Conservation (phyloP, 805 yeast genomes). For the Wickerhamiella cacticola region DNA sequence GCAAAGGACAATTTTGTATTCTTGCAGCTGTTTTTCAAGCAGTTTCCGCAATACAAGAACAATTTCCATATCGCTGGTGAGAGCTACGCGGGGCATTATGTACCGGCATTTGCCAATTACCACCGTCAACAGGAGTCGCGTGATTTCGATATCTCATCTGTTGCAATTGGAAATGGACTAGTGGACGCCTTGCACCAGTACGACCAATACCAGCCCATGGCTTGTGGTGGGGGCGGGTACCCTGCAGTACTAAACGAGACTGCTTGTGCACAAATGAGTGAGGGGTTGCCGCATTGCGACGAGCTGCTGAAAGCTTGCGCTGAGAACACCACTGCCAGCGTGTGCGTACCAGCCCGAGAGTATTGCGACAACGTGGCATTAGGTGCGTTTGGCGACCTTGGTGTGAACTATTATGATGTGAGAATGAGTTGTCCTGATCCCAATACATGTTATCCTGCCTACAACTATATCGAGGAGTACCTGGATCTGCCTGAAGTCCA, state of each 20-base stretch:
- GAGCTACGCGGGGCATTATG: conserved; percentile 82
- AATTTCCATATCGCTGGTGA: conserved; percentile 84
- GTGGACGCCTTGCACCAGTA: conserved; percentile 77
- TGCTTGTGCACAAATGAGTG: conserved; percentile 58
- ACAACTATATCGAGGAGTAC: conserved; percentile 60
- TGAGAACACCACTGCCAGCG: conserved; percentile 53
- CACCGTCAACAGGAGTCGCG: conserved; percentile 55
- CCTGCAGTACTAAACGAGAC: conserved; percentile 64
- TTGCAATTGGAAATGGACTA: conserved; percentile 82
- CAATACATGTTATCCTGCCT: conserved; percentile 56
- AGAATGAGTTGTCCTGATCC: conserved; percentile 35
- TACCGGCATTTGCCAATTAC: conserved; percentile 79
- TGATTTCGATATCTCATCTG: conserved; percentile 55
- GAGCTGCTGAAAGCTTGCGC: conserved; percentile 54
- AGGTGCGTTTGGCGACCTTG: conserved; percentile 67
- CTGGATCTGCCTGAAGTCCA: conserved; percentile 63
- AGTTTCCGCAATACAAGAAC: conserved; percentile 48
- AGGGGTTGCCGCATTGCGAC: conserved; percentile 59
- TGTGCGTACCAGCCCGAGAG: conserved; percentile 80
- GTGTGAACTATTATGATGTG: conserved; percentile 78
- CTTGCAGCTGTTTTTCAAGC: conserved; percentile 64
- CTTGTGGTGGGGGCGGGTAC: conserved; percentile 84
- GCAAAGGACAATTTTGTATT: conserved; percentile 73
- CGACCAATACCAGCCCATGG: conserved; percentile 79
- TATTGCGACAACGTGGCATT: conserved; percentile 69